Evolutionary conservation across 1,139 yeast genomes (phyloP), one percentile per base, ranked within the genome.

Genomic region (Zygosaccharomyces sapae): DNA sequence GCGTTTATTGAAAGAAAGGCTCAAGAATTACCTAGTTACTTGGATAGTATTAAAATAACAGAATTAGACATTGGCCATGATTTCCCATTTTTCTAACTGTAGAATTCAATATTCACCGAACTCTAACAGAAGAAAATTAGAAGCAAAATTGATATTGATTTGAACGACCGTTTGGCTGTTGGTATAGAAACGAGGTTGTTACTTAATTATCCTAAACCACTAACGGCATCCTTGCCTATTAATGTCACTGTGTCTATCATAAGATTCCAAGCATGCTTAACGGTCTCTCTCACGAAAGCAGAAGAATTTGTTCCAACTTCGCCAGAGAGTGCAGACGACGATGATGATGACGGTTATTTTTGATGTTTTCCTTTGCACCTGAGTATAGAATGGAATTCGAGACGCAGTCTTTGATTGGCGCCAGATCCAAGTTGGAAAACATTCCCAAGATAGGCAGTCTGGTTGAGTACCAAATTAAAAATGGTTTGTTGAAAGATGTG

Each of bases 11-110:
- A 59, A 7, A 59, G 62, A 10, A 69, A 71, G 38, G 55, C 67
- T 1, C 48, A 50, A 10, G 74, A 70, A 34, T 66, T 83, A 1
- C 97, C 97, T 0, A 92, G 85, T 49, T 92, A 83, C 65, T 68
- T 94, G 46, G 97, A 85, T 60, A 76, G 77, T 22, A 83, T 92
- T 38, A 77, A 76, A 51, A 80, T 94, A 43, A 86, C 94, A 1
- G 97, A 90, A 59, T 79, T 92, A 27, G 94, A 90, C 61, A 83
- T 92, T 50, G 99, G 99, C 33, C 88, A 89, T 62, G 97, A 90
- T 65, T 94, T 83, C 62, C 99, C 99, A 92, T 43, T 86, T 92
- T 63, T 85, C 96, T 50, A 92, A 94, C 64, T 92, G 99, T 68
- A 77, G 95, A 43, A 86, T 94, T 24, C 76, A 75, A 51, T 83